Base-by-base conservation (phyloP, 345 rosid genomes). In the Microcos paniculata region DNA sequence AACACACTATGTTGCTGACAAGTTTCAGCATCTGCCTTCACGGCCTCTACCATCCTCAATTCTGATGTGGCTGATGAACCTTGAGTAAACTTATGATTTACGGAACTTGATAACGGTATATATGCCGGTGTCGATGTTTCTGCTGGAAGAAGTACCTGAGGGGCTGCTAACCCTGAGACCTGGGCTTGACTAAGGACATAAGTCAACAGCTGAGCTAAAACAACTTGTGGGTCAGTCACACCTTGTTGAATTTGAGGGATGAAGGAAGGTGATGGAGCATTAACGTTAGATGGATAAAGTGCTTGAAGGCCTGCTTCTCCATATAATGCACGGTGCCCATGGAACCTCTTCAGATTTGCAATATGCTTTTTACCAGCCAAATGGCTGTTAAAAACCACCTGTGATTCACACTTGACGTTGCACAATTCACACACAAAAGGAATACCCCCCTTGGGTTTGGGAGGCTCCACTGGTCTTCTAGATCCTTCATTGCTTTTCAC, bases 281-380 rank as follows among this genome's bases (percentile, higher is more conserved):
- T 61, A 11, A 67, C 18, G 74, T 58, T 81, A 18, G 85, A 67
- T 1, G 85, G 83, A 58, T 79, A 76, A 31, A 81, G 81, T 61
- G 74, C 79, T 74, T 78, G 82, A 42, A 77, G 73, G n/a, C 76
- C 83, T 26, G 72, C 81, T 46, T 77, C 85, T 75, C 83, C 85
- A 58, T 73, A 67, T 45, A 71, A 66, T 43, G 77, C 80, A 10
- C 62, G 81, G 69, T 79, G 81, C 40, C 78, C 81, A 0, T 79
- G 80, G 63, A 74, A 79, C 70, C 76, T 71, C 85, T 77, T 84
- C 33, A 75, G 64, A 45, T 84, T 82, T 49, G 80, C 65, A 24
- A 64, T 70, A 55, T 84, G 87, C 83, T 79, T 84, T 80, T 82
- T 84, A 70, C 87, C 87, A 0, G 75, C 70, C 81, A 84, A 61